Percentiles rank a stretch among this genome's conserved stretches.
Conservation (phyloP, 2,329 filamentous ascomycete species). For the Paracoccidioides brasiliensis region DNA sequence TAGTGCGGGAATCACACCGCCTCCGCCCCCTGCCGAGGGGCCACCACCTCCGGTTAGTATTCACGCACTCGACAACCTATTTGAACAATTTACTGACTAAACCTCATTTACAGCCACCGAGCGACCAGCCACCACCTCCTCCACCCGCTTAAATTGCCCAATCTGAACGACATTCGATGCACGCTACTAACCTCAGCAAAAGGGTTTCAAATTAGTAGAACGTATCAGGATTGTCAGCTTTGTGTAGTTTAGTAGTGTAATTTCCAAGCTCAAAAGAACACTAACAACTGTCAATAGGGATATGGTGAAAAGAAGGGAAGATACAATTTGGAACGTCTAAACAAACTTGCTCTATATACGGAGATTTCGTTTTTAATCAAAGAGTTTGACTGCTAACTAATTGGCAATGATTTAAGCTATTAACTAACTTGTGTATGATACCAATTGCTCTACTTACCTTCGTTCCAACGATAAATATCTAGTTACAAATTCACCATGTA, state of each 20-base stretch:
- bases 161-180: neutral
- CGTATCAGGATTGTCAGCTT: too few relatives aligned
- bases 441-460: neutral
- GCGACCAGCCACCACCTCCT: conserved; percentile 49
- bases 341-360: neutral
- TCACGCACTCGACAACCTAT: neutral
- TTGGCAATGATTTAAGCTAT: neutral
- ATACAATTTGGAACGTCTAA: neutral
- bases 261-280: too few relatives aligned
- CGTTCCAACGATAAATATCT: too few relatives aligned
- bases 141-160: conserved; percentile 30
- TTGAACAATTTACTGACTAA: conserved; percentile 9
- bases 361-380: neutral
- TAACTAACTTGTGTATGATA: neutral
- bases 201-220: neutral
- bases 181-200: neutral
- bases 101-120: conserved; percentile 28
- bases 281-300: neutral
- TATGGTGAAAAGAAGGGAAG: too few relatives aligned
- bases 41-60: conserved; percentile 30
- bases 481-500: too few relatives aligned
- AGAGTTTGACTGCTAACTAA: neutral
- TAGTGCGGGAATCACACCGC: conserved; percentile 20
- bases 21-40: conserved; percentile 29
- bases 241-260: too few relatives aligned